Evolutionary conservation across 495 filamentous ascomycete genomes (phyloP).

Genomic region (Penicillium dipodomyicola): DNA sequence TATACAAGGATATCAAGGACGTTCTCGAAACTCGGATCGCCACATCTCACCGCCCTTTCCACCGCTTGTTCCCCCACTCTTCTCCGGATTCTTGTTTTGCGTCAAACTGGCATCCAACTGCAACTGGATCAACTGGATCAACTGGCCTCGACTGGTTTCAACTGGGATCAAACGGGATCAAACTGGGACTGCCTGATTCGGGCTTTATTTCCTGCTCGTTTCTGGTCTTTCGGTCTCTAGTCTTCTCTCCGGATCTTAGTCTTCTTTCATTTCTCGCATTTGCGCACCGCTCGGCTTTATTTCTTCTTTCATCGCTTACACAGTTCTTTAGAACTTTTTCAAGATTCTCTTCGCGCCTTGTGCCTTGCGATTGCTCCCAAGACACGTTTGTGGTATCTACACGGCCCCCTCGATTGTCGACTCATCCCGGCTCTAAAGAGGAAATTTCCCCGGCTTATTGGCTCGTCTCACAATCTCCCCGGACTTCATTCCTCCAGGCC

Average conservation of each 20-base stretch:
- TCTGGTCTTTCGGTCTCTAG: neutral
- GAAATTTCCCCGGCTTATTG: conserved; percentile 11
- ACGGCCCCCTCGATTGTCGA: conserved; percentile 18
- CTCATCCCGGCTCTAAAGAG: conserved; percentile 14
- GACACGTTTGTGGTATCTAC: conserved; percentile 13
- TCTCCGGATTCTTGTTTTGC: conserved; percentile 13
- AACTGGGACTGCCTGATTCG: neutral
- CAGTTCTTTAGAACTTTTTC: conserved; percentile 1
- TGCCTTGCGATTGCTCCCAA: conserved; percentile 1
- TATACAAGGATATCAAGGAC: too few species aligned
- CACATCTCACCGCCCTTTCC: conserved; percentile 26
- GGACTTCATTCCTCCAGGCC: conserved; percentile 4
- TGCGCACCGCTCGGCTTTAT: neutral
- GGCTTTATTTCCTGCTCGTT: conserved; percentile 2
- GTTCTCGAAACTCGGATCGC: conserved; percentile 14
- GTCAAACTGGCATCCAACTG: neutral
- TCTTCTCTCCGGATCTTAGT: neutral
- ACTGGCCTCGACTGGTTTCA: neutral
- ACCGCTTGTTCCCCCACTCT: conserved; percentile 30
- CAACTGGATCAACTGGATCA: neutral
- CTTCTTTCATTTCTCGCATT: neutral
- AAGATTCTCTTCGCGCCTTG: neutral
- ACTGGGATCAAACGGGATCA: neutral
- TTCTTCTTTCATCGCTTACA: conserved; percentile 5
- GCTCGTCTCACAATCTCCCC: neutral